Evolutionary conservation across 2,329 filamentous ascomycete genomes (phyloP).

Genomic region (Sclerotinia borealis): DNA sequence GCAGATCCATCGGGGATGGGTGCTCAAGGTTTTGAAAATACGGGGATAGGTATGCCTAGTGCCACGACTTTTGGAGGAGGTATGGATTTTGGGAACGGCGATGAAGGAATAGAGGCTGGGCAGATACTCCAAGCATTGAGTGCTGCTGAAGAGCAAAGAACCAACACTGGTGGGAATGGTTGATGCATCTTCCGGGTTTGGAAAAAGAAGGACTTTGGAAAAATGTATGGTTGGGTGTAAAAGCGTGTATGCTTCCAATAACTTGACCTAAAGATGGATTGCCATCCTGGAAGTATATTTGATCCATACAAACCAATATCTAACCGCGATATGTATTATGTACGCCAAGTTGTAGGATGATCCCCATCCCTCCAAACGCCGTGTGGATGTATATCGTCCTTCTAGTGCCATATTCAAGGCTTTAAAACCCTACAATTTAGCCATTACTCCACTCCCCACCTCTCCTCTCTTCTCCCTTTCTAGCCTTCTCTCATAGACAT

Average conservation of each 20-base stretch:
- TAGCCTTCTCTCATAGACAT: neutral
- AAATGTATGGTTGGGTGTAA: neutral
- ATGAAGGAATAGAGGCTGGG: constrained; percentile 30
- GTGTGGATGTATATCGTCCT: neutral
- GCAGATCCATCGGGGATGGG: constrained; percentile 23
- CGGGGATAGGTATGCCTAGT: constrained; percentile 10
- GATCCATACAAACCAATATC: neutral
- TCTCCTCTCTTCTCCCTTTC: neutral
- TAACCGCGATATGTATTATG: neutral
- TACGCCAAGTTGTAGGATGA: neutral
- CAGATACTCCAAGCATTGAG: constrained; percentile 31
- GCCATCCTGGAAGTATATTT: neutral
- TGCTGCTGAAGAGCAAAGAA: constrained; percentile 24
- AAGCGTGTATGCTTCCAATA: neutral
- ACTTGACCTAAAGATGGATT: too few relatives aligned
- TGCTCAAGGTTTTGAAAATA: constrained; percentile 15
- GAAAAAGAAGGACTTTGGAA: neutral
- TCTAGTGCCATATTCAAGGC: neutral
- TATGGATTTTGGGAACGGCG: constrained; percentile 20
- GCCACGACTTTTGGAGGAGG: constrained; percentile 8
- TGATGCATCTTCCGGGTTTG: neutral
- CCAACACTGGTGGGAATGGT: neutral
- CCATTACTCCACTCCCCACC: neutral
- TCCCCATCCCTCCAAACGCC: neutral
- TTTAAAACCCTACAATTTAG: neutral